Evolutionary conservation across 2,329 filamentous ascomycete species (phyloP).

Genomic region (Xylariaceae sp.): DNA sequence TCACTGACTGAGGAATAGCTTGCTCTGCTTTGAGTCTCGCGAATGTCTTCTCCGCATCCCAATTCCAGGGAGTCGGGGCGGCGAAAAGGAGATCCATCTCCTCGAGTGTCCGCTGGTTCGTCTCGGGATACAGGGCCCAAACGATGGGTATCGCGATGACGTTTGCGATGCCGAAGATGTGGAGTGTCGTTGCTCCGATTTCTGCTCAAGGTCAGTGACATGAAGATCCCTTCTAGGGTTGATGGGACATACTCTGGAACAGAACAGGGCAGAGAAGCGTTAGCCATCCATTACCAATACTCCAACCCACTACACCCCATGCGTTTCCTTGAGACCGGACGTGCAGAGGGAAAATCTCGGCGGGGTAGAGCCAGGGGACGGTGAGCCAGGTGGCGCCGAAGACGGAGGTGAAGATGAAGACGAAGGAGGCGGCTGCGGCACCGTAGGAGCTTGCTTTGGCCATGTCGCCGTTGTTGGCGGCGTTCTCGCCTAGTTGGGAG

Average conservation of each 20-base stretch:
- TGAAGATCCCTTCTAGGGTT: background rate
- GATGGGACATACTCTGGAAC: conserved; percentile 28
- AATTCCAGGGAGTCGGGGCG: conserved; percentile 60
- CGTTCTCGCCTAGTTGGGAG: conserved; percentile 48
- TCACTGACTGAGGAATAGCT: conserved; percentile 29
- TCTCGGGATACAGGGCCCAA: conserved; percentile 70
- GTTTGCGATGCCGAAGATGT: conserved; percentile 67
- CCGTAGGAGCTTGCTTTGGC: conserved; percentile 48
- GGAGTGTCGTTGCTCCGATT: conserved; percentile 65
- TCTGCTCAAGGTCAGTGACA: conserved; percentile 22
- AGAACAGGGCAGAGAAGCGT: conserved; percentile 25
- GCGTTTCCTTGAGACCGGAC: conserved; percentile 70
- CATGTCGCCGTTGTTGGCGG: conserved; percentile 40
- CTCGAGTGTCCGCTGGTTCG: conserved; percentile 66
- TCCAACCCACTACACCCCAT: conserved; percentile 72
- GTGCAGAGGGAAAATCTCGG: conserved; percentile 68
- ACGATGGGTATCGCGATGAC: conserved; percentile 61
- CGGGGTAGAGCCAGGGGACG: conserved; percentile 58
- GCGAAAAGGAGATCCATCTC: conserved; percentile 72
- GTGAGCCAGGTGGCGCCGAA: conserved; percentile 62
- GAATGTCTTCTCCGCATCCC: conserved; percentile 65
- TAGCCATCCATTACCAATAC: conserved; percentile 65
- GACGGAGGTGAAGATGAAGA: conserved; percentile 62
- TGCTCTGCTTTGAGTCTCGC: conserved; percentile 55
- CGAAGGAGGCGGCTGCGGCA: conserved; percentile 62